phyloP scores from a whole-genome alignment of 371 early-diverging fungal genomes.

The Funneliformis caledonium region DNA sequence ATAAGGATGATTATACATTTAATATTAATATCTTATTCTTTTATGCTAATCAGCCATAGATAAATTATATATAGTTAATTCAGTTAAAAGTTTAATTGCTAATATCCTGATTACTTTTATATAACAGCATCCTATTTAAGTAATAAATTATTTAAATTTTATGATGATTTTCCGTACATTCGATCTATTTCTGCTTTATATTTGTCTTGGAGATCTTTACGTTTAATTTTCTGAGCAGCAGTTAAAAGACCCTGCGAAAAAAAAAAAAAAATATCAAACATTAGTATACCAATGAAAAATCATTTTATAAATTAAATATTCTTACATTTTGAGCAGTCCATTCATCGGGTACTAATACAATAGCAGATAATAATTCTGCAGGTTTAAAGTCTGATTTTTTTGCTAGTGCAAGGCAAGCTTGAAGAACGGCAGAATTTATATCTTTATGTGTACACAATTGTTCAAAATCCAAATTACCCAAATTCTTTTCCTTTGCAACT shows the following conservation, averaged over 20 bases:
- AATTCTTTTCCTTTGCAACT: conserved; percentile 46
- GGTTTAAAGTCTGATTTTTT: conserved; percentile 67
- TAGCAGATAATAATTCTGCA: conserved; percentile 73
- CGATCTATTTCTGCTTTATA: conserved; percentile 66
- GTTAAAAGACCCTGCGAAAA: conserved; percentile 69
- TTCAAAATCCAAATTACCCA: conserved; percentile 47
- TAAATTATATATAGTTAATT: too few species aligned
- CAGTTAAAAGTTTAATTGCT: not conserved
- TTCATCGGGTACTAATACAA: conserved; percentile 74
- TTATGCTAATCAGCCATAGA: too few species aligned
- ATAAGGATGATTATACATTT: too few species aligned
- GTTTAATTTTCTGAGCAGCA: conserved; percentile 92
- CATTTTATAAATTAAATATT: conserved; percentile 43
- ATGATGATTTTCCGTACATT: conserved; percentile 52
- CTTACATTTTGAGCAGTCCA: conserved; percentile 86
- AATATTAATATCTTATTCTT: too few species aligned
- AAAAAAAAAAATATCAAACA: conserved; percentile 17
- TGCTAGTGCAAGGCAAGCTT: conserved; percentile 54
- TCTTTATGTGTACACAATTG: conserved; percentile 54
- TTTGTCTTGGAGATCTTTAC: conserved; percentile 70
- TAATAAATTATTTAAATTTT: not conserved
- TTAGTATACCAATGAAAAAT: conserved; percentile 35
- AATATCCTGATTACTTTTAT: too few species aligned
- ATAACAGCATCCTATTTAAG: too few species aligned
- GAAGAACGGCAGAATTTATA: conserved; percentile 52